Base-by-base conservation (phyloP, 2,329 filamentous ascomycete species). In the Colletotrichum theobromicola region DNA sequence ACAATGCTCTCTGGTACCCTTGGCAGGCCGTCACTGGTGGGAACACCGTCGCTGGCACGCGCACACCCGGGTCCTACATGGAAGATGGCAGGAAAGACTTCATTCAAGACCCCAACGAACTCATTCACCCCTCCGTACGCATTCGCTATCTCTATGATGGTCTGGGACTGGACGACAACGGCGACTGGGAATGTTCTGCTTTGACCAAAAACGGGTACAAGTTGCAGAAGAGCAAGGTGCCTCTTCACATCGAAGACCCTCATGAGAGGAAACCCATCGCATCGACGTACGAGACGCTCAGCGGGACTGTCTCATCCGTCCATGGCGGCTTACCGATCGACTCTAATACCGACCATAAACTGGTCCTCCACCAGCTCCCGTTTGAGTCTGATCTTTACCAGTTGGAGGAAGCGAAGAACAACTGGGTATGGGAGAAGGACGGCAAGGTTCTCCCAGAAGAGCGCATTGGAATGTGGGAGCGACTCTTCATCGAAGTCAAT, bases 91-190 rank as follows among this genome's bases (percentile, higher is more conserved):
- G 42, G 13, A 53, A 64, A 21, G 7, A 12, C 7, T 4, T 16
- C 12, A 67, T 74, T 12, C 62, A 30, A 15, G 18, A 53, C 4
- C 64, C 82, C 1, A 76, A 79, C 60, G 81, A 83, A 70, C 77
- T 77, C 13, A 77, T 83, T 4, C 82, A 83, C 66, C 78, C 81
- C 8, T 81, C 76, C 10, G 82, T 82, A 1, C 79, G 82, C 5
- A 78, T 83, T 34, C 79, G 82, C n/a, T 81, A 82, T 67, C 80
- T 80, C 10, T 79, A 78, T 53, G 72, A 78, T 7, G 82, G 82
- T 0, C 73, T 75, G 3, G 80, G 81, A 9, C 78, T 82, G 53
- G 76, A 82, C 57, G 81, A 83, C 67, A 76, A 74, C 9, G 80
- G 77, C 10, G 68, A 70, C 5, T 83, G 81, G 75, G 50, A 62